phyloP scores from a whole-genome alignment of 208 protist species.

The Herpetomonas tarakana region DNA sequence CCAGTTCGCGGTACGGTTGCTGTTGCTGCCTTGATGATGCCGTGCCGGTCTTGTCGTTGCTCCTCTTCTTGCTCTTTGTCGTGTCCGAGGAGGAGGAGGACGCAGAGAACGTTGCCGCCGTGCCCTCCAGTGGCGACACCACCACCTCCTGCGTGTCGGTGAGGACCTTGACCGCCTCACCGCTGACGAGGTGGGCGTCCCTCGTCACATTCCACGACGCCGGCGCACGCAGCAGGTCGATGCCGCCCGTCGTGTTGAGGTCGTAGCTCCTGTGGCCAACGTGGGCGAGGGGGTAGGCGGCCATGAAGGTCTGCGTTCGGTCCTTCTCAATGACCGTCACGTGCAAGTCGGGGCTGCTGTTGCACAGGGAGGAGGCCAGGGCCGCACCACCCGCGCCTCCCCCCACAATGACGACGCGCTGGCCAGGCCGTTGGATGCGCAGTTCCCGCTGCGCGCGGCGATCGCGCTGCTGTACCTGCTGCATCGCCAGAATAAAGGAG shows the following conservation, averaged over 20 bases:
- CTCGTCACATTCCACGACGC: constrained; percentile 79
- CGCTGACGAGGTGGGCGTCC: constrained; percentile 60
- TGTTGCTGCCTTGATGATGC: constrained; percentile 18
- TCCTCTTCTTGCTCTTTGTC: constrained; percentile 1
- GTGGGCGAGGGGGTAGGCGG: constrained; percentile 58
- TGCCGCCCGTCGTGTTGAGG: constrained; percentile 61
- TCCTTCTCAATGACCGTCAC: constrained; percentile 84
- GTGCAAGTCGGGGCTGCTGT: constrained; percentile 36
- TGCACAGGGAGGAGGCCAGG: constrained; percentile 55
- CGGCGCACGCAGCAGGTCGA: constrained; percentile 66
- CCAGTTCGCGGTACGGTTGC: constrained; percentile 8
- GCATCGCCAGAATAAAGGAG: constrained; percentile 33
- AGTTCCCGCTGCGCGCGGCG: constrained; percentile 29
- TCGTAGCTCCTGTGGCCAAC: constrained; percentile 90
- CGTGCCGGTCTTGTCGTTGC: background rate
- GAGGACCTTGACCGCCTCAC: constrained; percentile 55
- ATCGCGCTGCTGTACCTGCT: constrained; percentile 36
- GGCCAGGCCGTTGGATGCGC: constrained; percentile 22
- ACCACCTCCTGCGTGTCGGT: constrained; percentile 43
- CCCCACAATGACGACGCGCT: constrained; percentile 75
- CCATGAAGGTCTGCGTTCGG: constrained; percentile 55
- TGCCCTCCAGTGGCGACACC: constrained; percentile 27
- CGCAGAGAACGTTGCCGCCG: constrained; percentile 8
- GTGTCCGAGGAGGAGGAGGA: too few relatives aligned
- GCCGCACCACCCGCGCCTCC: constrained; percentile 61